Percentiles rank a stretch among this genome's conserved stretches.
Evolutionary conservation across 2,329 filamentous ascomycete genomes (phyloP).

Genomic region (Stachybotrys elegans): DNA sequence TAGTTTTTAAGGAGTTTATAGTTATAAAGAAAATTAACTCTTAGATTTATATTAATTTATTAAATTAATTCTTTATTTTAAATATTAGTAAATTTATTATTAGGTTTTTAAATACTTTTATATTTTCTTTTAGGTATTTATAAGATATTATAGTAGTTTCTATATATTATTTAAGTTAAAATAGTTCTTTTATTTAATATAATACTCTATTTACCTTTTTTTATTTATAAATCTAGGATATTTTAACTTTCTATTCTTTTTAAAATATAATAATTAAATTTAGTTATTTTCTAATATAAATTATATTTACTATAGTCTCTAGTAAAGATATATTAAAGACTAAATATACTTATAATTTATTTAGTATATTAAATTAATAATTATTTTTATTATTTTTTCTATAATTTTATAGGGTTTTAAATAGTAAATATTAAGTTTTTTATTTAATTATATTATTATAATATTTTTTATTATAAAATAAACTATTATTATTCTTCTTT

Average conservation of each 20-base stretch:
- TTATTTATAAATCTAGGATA: neutral
- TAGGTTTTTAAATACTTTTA: no score
- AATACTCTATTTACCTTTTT: neutral
- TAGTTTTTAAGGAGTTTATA: no score
- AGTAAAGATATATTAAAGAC: neutral
- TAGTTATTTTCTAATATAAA: neutral
- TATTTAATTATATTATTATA: neutral
- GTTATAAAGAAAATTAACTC: no score
- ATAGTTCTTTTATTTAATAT: no score
- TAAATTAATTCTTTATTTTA: no score
- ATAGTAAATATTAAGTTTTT: neutral
- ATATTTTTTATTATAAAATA: no score
- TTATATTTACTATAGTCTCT: neutral
- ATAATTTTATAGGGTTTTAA: neutral
- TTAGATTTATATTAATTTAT: neutral
- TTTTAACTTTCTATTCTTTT: neutral
- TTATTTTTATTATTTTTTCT: neutral
- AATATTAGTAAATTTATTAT: no score
- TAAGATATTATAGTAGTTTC: no score
- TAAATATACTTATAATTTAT: neutral
- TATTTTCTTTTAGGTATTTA: no score
- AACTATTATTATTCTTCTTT: no score
- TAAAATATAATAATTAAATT: neutral
- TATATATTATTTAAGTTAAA: no score
- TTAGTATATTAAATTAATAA: neutral